Conservation (phyloP, 169 alveolate genomes). For the Amoebophrya sp. region DNA sequence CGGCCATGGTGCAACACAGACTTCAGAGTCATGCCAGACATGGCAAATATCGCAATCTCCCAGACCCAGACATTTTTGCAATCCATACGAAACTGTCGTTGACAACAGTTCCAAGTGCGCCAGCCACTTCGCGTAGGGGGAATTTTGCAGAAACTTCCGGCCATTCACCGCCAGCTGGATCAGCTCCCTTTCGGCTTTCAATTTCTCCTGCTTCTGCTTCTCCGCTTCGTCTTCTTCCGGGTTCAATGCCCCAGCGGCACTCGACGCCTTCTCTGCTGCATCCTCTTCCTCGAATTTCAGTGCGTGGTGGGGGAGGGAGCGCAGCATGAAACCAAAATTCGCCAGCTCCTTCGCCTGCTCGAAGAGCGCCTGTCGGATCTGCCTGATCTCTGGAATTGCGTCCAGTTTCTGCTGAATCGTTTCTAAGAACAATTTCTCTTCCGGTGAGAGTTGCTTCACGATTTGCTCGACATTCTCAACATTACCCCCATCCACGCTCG, state of each 20-base stretch:
- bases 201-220: neutral
- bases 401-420: neutral
- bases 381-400: neutral
- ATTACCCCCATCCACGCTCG: neutral
- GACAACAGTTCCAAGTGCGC: neutral
- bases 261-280: neutral
- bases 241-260: neutral
- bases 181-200: neutral
- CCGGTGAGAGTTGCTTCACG: neutral
- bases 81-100: neutral
- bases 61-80: too few species aligned
- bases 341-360: neutral
- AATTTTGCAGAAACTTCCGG: neutral
- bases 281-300: neutral
- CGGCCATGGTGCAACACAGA: too few species aligned
- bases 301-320: neutral
- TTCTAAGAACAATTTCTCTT: neutral
- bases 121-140: neutral
- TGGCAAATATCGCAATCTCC: too few species aligned
- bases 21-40: too few species aligned
- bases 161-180: neutral
- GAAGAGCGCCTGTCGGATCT: neutral
- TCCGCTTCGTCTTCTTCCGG: neutral
- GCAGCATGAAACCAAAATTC: neutral
- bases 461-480: neutral